Conservation (phyloP, 1,284 basidiomycete species). For the Bothia castanella region DNA sequence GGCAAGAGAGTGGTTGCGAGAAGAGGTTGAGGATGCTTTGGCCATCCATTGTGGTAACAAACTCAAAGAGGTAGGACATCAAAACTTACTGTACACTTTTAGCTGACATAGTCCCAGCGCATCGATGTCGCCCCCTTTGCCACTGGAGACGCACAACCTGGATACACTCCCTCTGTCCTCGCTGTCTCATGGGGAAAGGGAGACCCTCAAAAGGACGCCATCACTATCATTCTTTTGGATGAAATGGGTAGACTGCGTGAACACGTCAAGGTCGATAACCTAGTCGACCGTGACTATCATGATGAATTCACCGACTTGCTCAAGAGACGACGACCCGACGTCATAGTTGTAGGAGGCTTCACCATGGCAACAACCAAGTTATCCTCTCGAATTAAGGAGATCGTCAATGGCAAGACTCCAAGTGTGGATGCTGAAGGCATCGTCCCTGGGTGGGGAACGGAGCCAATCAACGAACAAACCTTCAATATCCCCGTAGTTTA, state of each 20-base stretch:
- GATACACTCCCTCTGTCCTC: constrained; percentile 80
- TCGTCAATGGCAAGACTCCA: constrained; percentile 34
- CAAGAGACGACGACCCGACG: constrained; percentile 79
- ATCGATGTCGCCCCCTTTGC: constrained; percentile 74
- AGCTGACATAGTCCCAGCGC: constrained; percentile 43
- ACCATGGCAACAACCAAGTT: constrained; percentile 78
- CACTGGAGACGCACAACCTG: constrained; percentile 58
- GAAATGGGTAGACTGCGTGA: constrained; percentile 86
- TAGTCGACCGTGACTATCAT: constrained; percentile 61
- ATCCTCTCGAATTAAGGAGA: constrained; percentile 60
- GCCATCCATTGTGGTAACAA: constrained; percentile 63
- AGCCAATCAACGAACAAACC: constrained; percentile 38
- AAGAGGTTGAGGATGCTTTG: constrained; percentile 86
- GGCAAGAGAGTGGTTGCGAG: constrained; percentile 85
- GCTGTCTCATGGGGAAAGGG: constrained; percentile 95
- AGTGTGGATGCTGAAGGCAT: constrained; percentile 26
- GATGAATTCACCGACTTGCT: constrained; percentile 83
- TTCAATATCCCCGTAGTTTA: constrained; percentile 76
- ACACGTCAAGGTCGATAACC: constrained; percentile 85
- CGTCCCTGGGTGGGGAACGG: constrained; percentile 34
- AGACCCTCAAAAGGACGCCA: constrained; percentile 86
- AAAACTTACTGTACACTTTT: constrained; percentile 15
- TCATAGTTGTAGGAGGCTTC: constrained; percentile 88
- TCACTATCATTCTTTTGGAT: constrained; percentile 84
- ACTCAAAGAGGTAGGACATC: constrained; percentile 63